Evolutionary conservation across 441 rosid species (phyloP), one percentile per base, ranked within the genome.

Genomic region (Adansonia gregorii): DNA sequence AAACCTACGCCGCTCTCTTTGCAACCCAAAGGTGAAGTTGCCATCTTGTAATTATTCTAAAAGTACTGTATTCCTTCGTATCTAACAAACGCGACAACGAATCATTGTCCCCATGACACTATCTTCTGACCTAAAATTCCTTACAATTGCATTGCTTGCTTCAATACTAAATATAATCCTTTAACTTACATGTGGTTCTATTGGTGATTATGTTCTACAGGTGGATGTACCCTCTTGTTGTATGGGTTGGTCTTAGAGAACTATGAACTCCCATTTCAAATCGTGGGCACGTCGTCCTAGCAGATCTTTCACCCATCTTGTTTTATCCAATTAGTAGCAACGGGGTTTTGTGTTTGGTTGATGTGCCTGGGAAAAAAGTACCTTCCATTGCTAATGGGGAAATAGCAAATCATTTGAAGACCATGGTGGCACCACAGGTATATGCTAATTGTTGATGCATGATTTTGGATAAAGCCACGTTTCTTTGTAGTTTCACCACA

Each of bases 321-420:
- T 79, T 91, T 67, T 92, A 89, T 78, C 93, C 87, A 59, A 90
- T 92, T 43, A 92, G 98, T 73, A 92, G 94, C 54, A 81, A 89
- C 2, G 93, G 92, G 83, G 80, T 92, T 61, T 89, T 91, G 17
- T 92, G 94, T 75, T 83, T 94, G 83, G 94, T 92, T 20, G 95
- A 91, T 85, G 83, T 94, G 19, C 97, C 90, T 0, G 93, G 93
- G 41, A 89, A 84, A 74, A 94, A 87, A 72, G 27, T 94, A 10
- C 91, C 91, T 80, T 90, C 98, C 27, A 79, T 91, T 77, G 89
- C 89, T 22, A 92, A 87, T 66, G 94, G 98, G 35, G 94, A 92
- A 88, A 90, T 94, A 95, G 91, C 91, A 24, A 87, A 85, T 60
- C 87, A 92, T 84, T 74, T 92, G 82, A 91, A 83, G 80, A 78